These are phyloP conservation scores for Arxiozyma slooffiae DNA, from an alignment of 1,139 yeast genomes.

Conservation along the genomic window DNA sequence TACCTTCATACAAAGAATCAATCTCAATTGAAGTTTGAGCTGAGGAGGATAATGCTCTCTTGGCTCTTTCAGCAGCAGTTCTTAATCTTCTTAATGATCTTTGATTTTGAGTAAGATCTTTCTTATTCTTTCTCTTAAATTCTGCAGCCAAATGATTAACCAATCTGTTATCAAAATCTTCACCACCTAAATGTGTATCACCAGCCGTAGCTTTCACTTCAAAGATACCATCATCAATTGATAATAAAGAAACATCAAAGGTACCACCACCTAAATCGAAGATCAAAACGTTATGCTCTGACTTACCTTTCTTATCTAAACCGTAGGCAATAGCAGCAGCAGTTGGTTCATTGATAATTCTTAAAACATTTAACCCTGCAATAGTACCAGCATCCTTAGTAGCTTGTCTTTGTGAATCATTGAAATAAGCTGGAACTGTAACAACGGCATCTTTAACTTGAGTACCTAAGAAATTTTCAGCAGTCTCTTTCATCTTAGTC, in stretches of 20 bases:
- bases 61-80: constrained; percentile 86
- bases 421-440: constrained; percentile 92
- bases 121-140: constrained; percentile 73
- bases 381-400: constrained; percentile 96
- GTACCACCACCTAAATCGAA: constrained; percentile 99
- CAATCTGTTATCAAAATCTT: constrained; percentile 74
- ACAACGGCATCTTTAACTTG: constrained; percentile 64
- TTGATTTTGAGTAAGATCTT: constrained; percentile 61
- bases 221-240: constrained; percentile 92
- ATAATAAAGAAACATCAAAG: constrained; percentile 86
- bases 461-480: constrained; percentile 54
- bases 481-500: constrained; percentile 57
- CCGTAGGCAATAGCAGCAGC: constrained; percentile 99
- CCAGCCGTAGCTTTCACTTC: constrained; percentile 97
- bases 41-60: constrained; percentile 76
- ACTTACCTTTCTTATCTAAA: constrained; percentile 71
- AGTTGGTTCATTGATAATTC: constrained; percentile 96
- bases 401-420: constrained; percentile 98
- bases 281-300: constrained; percentile 79
- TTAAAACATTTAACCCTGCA: constrained; percentile 87
- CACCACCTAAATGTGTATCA: constrained; percentile 98
- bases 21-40: constrained; percentile 78
- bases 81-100: constrained; percentile 79
- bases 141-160: constrained; percentile 67
- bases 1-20: constrained; percentile 72